These are phyloP conservation scores for Coleophoma cylindrospora DNA, from an alignment of 2,329 filamentous ascomycete species.

Conservation along the genomic window DNA sequence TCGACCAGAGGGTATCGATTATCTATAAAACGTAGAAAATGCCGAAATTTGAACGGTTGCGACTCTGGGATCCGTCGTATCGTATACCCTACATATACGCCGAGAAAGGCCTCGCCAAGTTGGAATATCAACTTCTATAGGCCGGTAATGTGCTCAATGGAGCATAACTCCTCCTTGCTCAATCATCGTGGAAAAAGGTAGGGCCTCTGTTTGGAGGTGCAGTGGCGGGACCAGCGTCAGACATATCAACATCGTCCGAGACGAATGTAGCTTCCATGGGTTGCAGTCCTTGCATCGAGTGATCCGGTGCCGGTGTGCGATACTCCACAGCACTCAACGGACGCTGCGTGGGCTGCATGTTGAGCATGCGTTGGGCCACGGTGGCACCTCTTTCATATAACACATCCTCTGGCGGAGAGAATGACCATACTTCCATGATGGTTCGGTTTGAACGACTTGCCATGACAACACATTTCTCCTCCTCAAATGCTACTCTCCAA, in stretches of 20 bases:
- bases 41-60: too few species aligned
- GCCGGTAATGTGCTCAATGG: too few species aligned
- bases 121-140: too few species aligned
- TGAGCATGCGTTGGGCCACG: slow-evolving; percentile 20
- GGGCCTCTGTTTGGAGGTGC: slow-evolving; percentile 21
- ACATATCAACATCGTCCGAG: slow-evolving; percentile 22
- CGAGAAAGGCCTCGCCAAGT: too few species aligned
- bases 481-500: slow-evolving; percentile 96
- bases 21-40: too few species aligned
- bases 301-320: slow-evolving; percentile 15
- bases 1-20: too few species aligned
- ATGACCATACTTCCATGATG: slow-evolving; percentile 99
- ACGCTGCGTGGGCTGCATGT: slow-evolving; percentile 13
- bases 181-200: slow-evolving; percentile 25
- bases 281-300: slow-evolving; percentile 19
- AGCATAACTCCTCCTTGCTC: neutral
- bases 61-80: too few species aligned
- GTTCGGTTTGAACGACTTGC: slow-evolving; percentile 80
- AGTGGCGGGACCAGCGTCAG: slow-evolving; percentile 22
- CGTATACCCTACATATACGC: too few species aligned
- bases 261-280: slow-evolving; percentile 10
- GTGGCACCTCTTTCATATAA: slow-evolving; percentile 32
- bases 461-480: slow-evolving; percentile 96
- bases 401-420: slow-evolving; percentile 76
- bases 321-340: slow-evolving; percentile 27